These are phyloP conservation scores for Rhizopus delemar DNA, from an alignment of 371 early-diverging fungal species.

Conservation along the genomic window DNA sequence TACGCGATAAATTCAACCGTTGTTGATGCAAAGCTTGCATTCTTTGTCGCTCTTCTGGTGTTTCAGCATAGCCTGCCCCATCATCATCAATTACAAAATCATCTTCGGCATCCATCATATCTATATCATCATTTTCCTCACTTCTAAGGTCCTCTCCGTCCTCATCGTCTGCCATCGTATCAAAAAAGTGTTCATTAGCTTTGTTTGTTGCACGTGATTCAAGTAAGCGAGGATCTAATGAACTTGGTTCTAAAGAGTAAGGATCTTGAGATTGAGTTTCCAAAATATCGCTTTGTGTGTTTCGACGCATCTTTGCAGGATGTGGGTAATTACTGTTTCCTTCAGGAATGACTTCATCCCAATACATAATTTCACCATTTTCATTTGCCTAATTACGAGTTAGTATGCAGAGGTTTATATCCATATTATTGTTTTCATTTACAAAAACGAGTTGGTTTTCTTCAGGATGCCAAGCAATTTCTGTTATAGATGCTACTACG, in stretches of 20 bases:
- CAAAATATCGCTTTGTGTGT: neutral
- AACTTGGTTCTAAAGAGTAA: slow-evolving; percentile 1
- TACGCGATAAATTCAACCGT: neutral
- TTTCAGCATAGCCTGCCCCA: slow-evolving; percentile 66
- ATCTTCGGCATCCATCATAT: slow-evolving; percentile 40
- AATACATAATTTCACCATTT: slow-evolving; percentile 39
- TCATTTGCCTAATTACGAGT: slow-evolving; percentile 24
- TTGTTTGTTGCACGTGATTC: neutral
- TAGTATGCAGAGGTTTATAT: neutral
- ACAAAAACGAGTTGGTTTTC: slow-evolving; percentile 52
- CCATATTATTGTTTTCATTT: slow-evolving; percentile 10
- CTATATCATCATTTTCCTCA: slow-evolving; percentile 12
- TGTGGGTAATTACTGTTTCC: slow-evolving; percentile 35
- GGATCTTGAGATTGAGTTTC: slow-evolving; percentile 2
- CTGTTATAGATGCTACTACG: slow-evolving; percentile 30
- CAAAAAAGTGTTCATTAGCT: neutral
- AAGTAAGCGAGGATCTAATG: neutral
- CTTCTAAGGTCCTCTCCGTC: slow-evolving; percentile 16
- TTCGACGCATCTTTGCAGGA: slow-evolving; percentile 12
- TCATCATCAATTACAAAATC: slow-evolving; percentile 90
- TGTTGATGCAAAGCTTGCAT: slow-evolving; percentile 3
- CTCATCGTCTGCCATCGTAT: slow-evolving; percentile 17
- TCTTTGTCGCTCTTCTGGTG: slow-evolving; percentile 1
- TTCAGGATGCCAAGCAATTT: slow-evolving; percentile 58
- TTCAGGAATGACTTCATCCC: slow-evolving; percentile 53